phyloP scores from a whole-genome alignment of 140 eudicot genomes.

The Cichorium intybus region DNA sequence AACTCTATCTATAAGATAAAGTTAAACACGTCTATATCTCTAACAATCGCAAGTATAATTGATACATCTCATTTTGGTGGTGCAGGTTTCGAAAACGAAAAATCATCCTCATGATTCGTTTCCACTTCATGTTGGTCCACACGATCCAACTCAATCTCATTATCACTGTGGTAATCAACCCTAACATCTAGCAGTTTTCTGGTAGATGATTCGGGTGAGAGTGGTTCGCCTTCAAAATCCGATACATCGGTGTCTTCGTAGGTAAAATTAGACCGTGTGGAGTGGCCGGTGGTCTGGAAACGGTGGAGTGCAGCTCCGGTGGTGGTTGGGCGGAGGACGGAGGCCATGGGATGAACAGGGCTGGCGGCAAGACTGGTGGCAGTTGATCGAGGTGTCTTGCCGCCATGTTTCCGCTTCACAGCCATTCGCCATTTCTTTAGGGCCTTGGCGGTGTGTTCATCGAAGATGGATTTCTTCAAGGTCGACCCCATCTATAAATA shows the following conservation, averaged over 20 bases:
- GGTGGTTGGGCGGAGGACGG: slow-evolving; percentile 30
- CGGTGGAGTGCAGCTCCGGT: slow-evolving; percentile 54
- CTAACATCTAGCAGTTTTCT: slow-evolving; percentile 31
- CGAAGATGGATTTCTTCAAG: slow-evolving; percentile 77
- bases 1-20: background rate
- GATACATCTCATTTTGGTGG: slow-evolving; percentile 12
- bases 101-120: slow-evolving; percentile 42
- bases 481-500: slow-evolving; percentile 71
- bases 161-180: slow-evolving; percentile 32
- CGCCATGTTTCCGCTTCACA: slow-evolving; percentile 55
- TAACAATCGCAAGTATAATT: background rate
- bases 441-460: slow-evolving; percentile 72
- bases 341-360: slow-evolving; percentile 43
- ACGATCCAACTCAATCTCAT: slow-evolving; percentile 30
- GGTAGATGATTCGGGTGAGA: slow-evolving; percentile 40
- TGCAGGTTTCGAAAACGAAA: slow-evolving; percentile 57
- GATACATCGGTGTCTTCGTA: slow-evolving; percentile 46
- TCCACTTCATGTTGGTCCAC: slow-evolving; percentile 25
- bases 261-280: slow-evolving; percentile 28
- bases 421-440: slow-evolving; percentile 62
- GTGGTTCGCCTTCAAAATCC: slow-evolving; percentile 52
- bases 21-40: background rate
- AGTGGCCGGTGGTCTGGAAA: slow-evolving; percentile 80
- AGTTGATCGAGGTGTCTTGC: slow-evolving; percentile 36
- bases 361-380: slow-evolving; percentile 39